Evolutionary conservation across 2,329 filamentous ascomycete genomes (phyloP).

Genomic region (Penicillium sp.): DNA sequence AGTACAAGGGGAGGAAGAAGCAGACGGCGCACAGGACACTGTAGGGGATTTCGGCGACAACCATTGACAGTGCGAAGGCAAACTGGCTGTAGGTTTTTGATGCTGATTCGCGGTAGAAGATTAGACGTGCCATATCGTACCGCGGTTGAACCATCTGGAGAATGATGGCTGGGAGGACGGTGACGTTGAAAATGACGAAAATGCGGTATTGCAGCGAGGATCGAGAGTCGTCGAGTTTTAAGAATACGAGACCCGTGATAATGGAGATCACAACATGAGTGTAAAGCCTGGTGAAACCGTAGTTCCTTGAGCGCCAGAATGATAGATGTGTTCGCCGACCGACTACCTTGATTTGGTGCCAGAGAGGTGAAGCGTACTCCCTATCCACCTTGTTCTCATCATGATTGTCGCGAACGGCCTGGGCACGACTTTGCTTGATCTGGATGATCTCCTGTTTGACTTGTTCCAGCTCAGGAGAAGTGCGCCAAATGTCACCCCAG

Average conservation of each 20-base stretch:
- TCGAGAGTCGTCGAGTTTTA: slow-evolving; percentile 67
- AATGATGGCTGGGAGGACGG: slow-evolving; percentile 73
- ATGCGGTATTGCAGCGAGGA: slow-evolving; percentile 73
- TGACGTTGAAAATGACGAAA: slow-evolving; percentile 81
- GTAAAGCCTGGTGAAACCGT: slow-evolving; percentile 79
- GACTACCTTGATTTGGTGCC: slow-evolving; percentile 70
- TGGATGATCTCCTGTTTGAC: slow-evolving; percentile 58
- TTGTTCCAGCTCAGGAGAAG: slow-evolving; percentile 60
- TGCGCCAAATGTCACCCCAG: slow-evolving; percentile 71
- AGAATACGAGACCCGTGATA: slow-evolving; percentile 68
- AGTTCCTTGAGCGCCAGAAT: slow-evolving; percentile 81
- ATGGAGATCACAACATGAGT: slow-evolving; percentile 72
- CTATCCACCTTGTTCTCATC: slow-evolving; percentile 48
- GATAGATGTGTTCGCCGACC: slow-evolving; percentile 63
- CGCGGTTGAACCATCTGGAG: slow-evolving; percentile 76
- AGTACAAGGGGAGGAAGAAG: slow-evolving; percentile 80
- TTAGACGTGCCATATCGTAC: slow-evolving; percentile 67
- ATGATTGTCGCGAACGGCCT: slow-evolving; percentile 34
- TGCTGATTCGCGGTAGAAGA: slow-evolving; percentile 77
- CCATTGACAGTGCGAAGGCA: slow-evolving; percentile 67
- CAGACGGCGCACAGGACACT: slow-evolving; percentile 66
- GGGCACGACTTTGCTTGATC: slow-evolving; percentile 55
- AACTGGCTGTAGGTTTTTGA: slow-evolving; percentile 78
- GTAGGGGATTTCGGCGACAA: slow-evolving; percentile 79
- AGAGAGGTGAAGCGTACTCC: slow-evolving; percentile 73